Base-by-base conservation (phyloP, 2,329 filamentous ascomycete species). In the Myriosclerotinia duriaeana region DNA sequence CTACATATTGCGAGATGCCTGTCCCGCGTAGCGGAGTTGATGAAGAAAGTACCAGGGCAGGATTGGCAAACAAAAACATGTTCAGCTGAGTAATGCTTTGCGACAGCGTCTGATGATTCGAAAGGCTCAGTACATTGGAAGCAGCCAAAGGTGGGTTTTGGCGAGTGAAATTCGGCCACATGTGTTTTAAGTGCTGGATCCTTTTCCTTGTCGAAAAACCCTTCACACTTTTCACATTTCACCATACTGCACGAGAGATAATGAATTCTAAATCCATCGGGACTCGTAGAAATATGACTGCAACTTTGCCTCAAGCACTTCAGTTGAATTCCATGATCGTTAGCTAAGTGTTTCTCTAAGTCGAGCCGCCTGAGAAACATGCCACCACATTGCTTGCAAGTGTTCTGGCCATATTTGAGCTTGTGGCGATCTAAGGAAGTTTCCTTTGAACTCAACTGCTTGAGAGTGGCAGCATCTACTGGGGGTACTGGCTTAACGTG, bases 21-120 rank as follows among this genome's bases (percentile, higher is more conserved):
- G 15, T 65, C 63, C 4, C 54, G 44, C 14, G 15, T 48, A 22
- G 34, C 36, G 14, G 53, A 42, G n/a, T 26, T 44, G 2, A 40
- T 30, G 34, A 59, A 65, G 2, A 22, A 36, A 2, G 36, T 38
- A 2, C 44, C 63, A 14, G 54, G 54, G 15, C 53, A 65, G 26
- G 30, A 34, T 50, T 59, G 42, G 22, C 63, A 65, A 30, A 22
- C 9, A 9, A 65, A 59, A 5, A 15, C n/a, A 50, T 65, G 63
- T 34, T 50, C 22, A 1, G 22, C n/a, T 14, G 36, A 58, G 9
- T 40, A 59, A n/a, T 65, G 63, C 26, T 42, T 9, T 20, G n/a
- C 36, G 5, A n/a, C 30, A 8, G 22, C n/a, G 8, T 56, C 30
- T 4, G 53, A 15, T 17, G 34, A 34, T 2, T 22, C 9, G 11